Evolutionary conservation across 2,329 filamentous ascomycete genomes (phyloP).

Genomic region (Trichophyton benhamiae): DNA sequence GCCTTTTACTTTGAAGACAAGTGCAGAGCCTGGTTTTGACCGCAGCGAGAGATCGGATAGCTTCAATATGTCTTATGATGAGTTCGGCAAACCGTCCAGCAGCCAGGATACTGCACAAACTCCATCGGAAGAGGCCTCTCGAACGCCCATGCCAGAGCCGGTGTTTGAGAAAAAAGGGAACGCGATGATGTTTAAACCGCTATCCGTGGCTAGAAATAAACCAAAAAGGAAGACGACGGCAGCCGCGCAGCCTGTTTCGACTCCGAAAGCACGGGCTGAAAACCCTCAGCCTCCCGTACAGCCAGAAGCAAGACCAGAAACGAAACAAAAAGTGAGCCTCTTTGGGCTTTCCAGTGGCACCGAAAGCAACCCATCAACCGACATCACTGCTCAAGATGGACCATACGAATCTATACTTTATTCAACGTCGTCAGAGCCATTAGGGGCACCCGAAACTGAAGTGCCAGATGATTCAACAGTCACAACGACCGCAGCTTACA

Average conservation of each 20-base stretch:
- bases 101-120: slow-evolving; percentile 14
- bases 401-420: slow-evolving; percentile 32
- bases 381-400: background rate
- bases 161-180: slow-evolving; percentile 53
- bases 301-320: slow-evolving; percentile 21
- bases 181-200: slow-evolving; percentile 74
- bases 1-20: slow-evolving; percentile 67
- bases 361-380: slow-evolving; percentile 2
- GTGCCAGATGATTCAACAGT: background rate
- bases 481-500: background rate
- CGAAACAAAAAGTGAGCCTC: slow-evolving; percentile 35
- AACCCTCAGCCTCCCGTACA: slow-evolving; percentile 14
- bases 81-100: background rate
- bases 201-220: slow-evolving; percentile 68
- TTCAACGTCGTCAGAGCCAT: slow-evolving; percentile 13
- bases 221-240: slow-evolving; percentile 52
- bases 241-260: slow-evolving; percentile 12
- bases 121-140: slow-evolving; percentile 18
- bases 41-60: slow-evolving; percentile 42
- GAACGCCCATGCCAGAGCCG: slow-evolving; percentile 19
- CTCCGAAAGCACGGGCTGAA: slow-evolving; percentile 10
- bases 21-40: slow-evolving; percentile 68
- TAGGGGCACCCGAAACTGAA: slow-evolving; percentile 13
- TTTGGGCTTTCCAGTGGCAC: slow-evolving; percentile 30
- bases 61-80: background rate